Conservation (phyloP, 805 yeast genomes). For the Cyberlindnera xylosilytica region DNA sequence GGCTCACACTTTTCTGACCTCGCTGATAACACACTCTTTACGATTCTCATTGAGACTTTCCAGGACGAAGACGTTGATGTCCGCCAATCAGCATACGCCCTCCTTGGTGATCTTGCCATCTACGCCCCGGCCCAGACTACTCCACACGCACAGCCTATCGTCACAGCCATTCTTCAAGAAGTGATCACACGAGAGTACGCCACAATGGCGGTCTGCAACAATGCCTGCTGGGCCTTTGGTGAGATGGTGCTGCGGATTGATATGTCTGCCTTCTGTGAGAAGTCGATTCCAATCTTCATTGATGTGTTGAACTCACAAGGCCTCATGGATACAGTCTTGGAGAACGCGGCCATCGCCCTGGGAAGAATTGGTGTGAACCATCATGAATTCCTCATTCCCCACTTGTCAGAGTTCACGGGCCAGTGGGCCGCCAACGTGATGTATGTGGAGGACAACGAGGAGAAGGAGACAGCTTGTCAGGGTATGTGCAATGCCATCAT, state of each 20-base stretch:
- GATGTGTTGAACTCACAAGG: constrained; percentile 58
- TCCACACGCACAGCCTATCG: constrained; percentile 48
- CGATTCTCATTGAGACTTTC: constrained; percentile 62
- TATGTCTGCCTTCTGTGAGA: constrained; percentile 49
- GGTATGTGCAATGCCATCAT: constrained; percentile 76
- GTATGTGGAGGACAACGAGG: constrained; percentile 73
- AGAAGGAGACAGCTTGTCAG: constrained; percentile 80
- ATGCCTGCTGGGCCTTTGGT: constrained; percentile 93
- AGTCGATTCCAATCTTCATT: constrained; percentile 53
- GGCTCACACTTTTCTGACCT: constrained; percentile 59
- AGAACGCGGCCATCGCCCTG: constrained; percentile 84
- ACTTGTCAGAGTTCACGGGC: constrained; percentile 52
- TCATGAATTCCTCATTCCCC: constrained; percentile 57
- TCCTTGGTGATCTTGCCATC: constrained; percentile 86
- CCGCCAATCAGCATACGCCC: constrained; percentile 88
- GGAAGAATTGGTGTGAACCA: constrained; percentile 76
- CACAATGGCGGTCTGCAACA: constrained; percentile 68
- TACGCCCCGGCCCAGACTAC: constrained; percentile 32
- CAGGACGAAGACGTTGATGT: constrained; percentile 81
- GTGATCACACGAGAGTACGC: constrained; percentile 49
- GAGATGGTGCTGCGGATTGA: constrained; percentile 68
- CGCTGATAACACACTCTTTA: constrained; percentile 50
- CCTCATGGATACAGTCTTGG: constrained; percentile 59
- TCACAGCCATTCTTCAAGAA: constrained; percentile 69
- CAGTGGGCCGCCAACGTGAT: constrained; percentile 72